Conservation (phyloP, 495 filamentous ascomycete genomes). For the Annulohypoxylon maeteangense region DNA sequence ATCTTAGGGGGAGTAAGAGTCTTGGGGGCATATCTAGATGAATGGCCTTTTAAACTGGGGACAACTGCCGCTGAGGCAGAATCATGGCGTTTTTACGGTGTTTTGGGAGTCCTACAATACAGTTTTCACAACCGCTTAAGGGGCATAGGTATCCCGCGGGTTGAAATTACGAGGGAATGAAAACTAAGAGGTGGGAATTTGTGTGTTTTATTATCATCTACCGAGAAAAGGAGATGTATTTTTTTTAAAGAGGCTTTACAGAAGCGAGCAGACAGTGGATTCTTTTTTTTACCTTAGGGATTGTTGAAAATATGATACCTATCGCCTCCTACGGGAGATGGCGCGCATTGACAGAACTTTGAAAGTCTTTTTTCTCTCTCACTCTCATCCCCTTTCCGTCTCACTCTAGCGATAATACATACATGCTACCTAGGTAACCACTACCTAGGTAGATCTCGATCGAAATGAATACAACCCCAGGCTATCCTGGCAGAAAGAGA, state of each 20-base stretch:
- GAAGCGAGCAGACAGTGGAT: conserved; percentile 16
- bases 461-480: conserved; percentile 24
- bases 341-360: conserved; percentile 18
- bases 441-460: not conserved
- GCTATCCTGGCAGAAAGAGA: conserved; percentile 19
- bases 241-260: conserved; percentile 5
- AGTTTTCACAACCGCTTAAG: not conserved
- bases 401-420: not conserved
- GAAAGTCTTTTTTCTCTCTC: not conserved
- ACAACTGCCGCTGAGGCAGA: conserved; percentile 15
- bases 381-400: not conserved
- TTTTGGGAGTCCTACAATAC: conserved; percentile 1
- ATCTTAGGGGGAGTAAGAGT: conserved; percentile 14
- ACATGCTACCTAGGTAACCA: not conserved
- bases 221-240: conserved; percentile 14
- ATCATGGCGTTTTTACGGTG: conserved; percentile 30
- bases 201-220: conserved; percentile 6
- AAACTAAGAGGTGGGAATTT: conserved; percentile 11
- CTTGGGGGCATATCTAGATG: conserved; percentile 31
- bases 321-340: conserved; percentile 25
- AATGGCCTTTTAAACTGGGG: conserved; percentile 16
- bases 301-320: conserved; percentile 31
- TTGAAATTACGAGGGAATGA: conserved; percentile 14
- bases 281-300: not conserved
- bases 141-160: conserved; percentile 9